A percentile compares a stretch with the other conserved stretches of the same genome.
These are phyloP conservation scores for Dichotomocladium elegans DNA, from an alignment of 371 early-diverging fungal genomes.

Conservation along the genomic window DNA sequence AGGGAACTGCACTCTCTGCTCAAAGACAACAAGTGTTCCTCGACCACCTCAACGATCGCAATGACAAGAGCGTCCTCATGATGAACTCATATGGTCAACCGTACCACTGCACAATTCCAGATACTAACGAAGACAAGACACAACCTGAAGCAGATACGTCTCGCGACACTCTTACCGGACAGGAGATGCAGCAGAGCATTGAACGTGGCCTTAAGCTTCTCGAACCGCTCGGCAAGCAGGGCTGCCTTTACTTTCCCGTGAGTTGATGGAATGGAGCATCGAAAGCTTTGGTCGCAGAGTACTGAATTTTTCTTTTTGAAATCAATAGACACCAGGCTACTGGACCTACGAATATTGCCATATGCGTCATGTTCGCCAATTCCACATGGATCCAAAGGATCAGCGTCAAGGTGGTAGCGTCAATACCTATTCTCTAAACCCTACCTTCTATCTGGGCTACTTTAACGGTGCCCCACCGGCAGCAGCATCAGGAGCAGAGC, in stretches of 20 bases:
- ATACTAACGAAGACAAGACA: conserved; percentile 18
- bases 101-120: conserved; percentile 49
- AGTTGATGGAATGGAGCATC: background rate
- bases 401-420: background rate
- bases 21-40: conserved; percentile 1
- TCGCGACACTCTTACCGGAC: conserved; percentile 12
- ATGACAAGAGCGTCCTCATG: conserved; percentile 30
- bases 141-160: background rate
- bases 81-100: conserved; percentile 43
- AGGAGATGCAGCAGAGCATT: conserved; percentile 38
- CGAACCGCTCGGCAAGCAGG: conserved; percentile 40
- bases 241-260: conserved; percentile 51
- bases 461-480: background rate
- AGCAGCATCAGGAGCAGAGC: conserved; percentile 12
- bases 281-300: background rate
- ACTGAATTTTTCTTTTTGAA: background rate
- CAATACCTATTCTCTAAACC: background rate
- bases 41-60: background rate
- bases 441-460: conserved; percentile 23
- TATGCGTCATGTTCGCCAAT: conserved; percentile 66
- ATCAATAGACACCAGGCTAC: conserved; percentile 53
- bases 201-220: conserved; percentile 58
- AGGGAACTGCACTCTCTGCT: background rate
- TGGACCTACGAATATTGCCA: conserved; percentile 86
- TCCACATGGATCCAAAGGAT: conserved; percentile 40